Evolutionary conservation across 176 grass and related monocot genomes (phyloP), one percentile per base, ranked within the genome.

Genomic region (Bolboschoenus planiculmis): DNA sequence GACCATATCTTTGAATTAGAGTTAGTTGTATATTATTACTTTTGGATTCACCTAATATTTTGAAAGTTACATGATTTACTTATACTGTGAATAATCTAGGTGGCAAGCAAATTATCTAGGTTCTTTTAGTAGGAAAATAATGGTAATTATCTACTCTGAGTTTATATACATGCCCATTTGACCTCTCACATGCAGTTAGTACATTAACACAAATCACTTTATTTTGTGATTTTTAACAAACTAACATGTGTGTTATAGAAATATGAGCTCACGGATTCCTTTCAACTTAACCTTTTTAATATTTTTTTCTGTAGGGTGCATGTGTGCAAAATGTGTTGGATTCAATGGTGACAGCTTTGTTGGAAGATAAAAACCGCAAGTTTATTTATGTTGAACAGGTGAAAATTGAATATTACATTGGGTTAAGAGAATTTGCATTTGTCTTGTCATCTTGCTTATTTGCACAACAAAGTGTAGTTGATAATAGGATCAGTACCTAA

Each of bases 301-400:
- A 43, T 57, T 75, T 53, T 78, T 62, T 81, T 11, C 20, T 78
- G 62, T 48, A 97, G 91, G 88, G 84, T 20, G 91, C 94, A 14
- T 93, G 94, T 23, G 91, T 97, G 39, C 89, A 97, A 81, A 97
- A 97, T 59, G 91, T 97, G 66, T 81, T 97, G 72, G 94, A 97
- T 83, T 97, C 91, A 35, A 75, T 93, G 61, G 88, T 97, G 46
- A 77, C 66, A 40, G 85, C 92, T 35, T 85, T 97, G 70, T 83
- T 97, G 78, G 91, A 89, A 82, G 94, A 97, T 54, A 65, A 97
- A 79, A 97, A 97, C 77, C 94, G 91, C 57, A 93, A 86, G 65
- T 97, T 97, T 84, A 78, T 97, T 90, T 97, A 97, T 46, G 94
- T 90, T 5, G 94, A 97, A 85, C 87, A 87, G 89, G 94, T 97